Evolutionary conservation across 2,329 filamentous ascomycete species (phyloP).

Genomic region (Colletotrichum liaoningense): DNA sequence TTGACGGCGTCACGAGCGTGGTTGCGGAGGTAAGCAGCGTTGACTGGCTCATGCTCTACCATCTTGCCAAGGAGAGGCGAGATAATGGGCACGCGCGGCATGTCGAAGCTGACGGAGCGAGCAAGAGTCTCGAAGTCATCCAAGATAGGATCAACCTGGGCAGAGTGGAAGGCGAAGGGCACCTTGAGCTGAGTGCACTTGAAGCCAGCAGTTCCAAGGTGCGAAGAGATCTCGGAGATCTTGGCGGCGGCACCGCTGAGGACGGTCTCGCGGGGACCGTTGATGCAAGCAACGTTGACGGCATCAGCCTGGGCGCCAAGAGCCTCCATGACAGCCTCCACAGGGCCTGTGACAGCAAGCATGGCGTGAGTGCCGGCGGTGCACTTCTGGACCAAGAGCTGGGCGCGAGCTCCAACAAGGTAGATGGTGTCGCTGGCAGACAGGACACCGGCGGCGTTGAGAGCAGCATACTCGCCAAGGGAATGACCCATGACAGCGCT

Average conservation of each 20-base stretch:
- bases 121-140: conserved; percentile 66
- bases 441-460: conserved; percentile 77
- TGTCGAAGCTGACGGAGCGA: conserved; percentile 49
- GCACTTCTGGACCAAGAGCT: conserved; percentile 74
- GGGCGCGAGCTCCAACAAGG: conserved; percentile 75
- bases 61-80: conserved; percentile 72
- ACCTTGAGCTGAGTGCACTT: conserved; percentile 61
- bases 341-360: conserved; percentile 59
- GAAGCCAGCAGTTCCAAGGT: conserved; percentile 46
- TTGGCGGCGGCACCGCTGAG: conserved; percentile 61
- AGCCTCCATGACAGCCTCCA: conserved; percentile 64
- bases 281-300: conserved; percentile 76
- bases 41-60: conserved; percentile 61
- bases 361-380: conserved; percentile 73
- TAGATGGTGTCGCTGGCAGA: conserved; percentile 78
- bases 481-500: conserved; percentile 71
- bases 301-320: conserved; percentile 54
- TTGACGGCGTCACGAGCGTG: conserved; percentile 74
- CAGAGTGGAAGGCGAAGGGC: conserved; percentile 65
- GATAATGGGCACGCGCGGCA: conserved; percentile 69
- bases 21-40: conserved; percentile 68
- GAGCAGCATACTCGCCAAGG: conserved; percentile 79
- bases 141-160: conserved; percentile 65
- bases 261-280: conserved; percentile 80
- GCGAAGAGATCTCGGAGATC: conserved; percentile 56